Evolutionary conservation across 306 rosid species (phyloP).

Genomic region (Trifolium dubium): DNA sequence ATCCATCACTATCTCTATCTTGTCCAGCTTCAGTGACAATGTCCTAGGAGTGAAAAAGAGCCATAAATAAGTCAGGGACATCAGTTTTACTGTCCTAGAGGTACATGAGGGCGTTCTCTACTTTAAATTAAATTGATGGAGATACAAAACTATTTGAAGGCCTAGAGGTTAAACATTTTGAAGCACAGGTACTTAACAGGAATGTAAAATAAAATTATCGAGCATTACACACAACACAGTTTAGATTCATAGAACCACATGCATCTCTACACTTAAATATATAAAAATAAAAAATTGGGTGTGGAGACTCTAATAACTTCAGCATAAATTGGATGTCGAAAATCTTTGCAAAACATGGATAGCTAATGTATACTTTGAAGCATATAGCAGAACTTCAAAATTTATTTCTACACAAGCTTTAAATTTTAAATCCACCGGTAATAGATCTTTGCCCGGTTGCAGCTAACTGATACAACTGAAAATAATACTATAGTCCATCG

Average conservation of each 20-base stretch:
- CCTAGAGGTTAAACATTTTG: neutral
- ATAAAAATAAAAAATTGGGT: too few relatives aligned
- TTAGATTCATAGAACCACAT: neutral
- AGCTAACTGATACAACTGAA: conserved; percentile 31
- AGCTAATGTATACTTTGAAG: neutral
- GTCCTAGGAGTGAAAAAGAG: conserved; percentile 55
- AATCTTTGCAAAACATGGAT: conserved; percentile 3
- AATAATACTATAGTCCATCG: conserved; percentile 20
- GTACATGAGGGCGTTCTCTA: conserved; percentile 13
- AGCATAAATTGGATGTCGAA: neutral
- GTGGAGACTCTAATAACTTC: too few relatives aligned
- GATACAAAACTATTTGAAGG: conserved; percentile 17
- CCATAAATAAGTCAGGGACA: conserved; percentile 25
- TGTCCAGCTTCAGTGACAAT: conserved; percentile 57
- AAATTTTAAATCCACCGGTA: conserved; percentile 6
- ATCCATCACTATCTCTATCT: conserved; percentile 59
- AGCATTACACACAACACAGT: neutral
- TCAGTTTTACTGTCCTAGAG: conserved; percentile 11
- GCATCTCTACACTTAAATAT: neutral
- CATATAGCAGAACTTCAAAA: conserved; percentile 5
- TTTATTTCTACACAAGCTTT: neutral
- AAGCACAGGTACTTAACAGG: neutral
- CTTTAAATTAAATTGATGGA: conserved; percentile 30
- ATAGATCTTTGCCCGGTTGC: conserved; percentile 12
- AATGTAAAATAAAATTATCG: neutral